Base-by-base conservation (phyloP, 2,329 filamentous ascomycete species). In the Sarocladiaceae sp. region DNA sequence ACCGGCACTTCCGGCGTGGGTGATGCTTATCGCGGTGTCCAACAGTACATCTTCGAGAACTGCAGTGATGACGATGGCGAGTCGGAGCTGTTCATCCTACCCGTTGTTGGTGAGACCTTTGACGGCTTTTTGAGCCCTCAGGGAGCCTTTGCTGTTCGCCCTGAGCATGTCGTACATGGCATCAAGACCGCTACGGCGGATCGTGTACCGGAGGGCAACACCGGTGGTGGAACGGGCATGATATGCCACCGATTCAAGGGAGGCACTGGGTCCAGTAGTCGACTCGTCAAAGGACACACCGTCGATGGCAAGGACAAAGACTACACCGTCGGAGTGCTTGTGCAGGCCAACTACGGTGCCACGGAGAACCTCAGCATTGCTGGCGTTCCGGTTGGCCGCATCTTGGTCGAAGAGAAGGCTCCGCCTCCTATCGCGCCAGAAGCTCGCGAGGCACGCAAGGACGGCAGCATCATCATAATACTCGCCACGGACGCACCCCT, bases 191-290 rank as follows among this genome's bases (percentile, higher is more conserved):
- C 73, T 1, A 65, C 65, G 3, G 63, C 62, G 15, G 73, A 67
- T 1, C 59, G 64, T 1, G 75, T 83, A 0, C 57, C 59, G 2
- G 80, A 84, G 56, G 80, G 80, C 1, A 77, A 76, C 50, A 69
- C 69, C 2, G 80, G 80, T 2, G 80, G 80, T 6, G 80, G 80
- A 10, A 78, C 78, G 1, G 80, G 78, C 3, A 82, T 83, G 77
- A 62, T 77, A 31, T 80, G 75, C 53, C 77, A 81, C 54, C 73
- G 73, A 49, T 81, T 77, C 62, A 82, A 82, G 55, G 80, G 78
- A 21, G 80, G 80, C 1, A 84, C 80, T 0, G 80, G 80, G 6
- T 77, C 72, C 1, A 71, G 71, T 48, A 77, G 71, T 26, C 68
- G 80, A 15, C 47, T 80, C 6, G 49, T 57, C 11, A 44, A 45